Base-by-base conservation (phyloP, 768 basidiomycete genomes). In the Termitomyces sp. region DNA sequence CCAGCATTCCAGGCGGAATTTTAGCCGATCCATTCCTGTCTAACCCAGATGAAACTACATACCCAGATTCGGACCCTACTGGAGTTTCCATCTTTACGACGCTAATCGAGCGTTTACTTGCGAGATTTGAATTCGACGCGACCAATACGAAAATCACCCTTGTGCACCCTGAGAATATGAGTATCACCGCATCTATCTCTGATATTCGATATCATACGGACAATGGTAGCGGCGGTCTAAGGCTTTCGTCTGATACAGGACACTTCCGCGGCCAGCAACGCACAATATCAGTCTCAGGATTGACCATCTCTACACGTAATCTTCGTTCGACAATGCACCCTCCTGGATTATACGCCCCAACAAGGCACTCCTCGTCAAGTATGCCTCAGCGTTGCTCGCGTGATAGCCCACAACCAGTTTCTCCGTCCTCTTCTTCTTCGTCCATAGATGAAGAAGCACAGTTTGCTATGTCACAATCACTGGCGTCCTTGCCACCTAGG, bases 61-160 rank as follows among this genome's bases (percentile, higher is more conserved):
- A 71, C 52, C 53, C 69, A 22, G 86, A 88, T 49, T 66, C 72
- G 27, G 87, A 91, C 61, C 86, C 88, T 42, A 80, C 81, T 30
- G 93, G 91, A 18, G 85, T 93, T 26, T 91, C 91, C 16, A 74
- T 95, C 49, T 88, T 95, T 68, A 86, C 93, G 30, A 82, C 82
- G 47, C 79, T 95, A 55, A 85, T 94, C 47, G 92, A 94, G 66
- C 79, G 85, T 30, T 75, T 95, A 13, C 82, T 95, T 30, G 81
- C 89, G 16, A 82, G 87, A 60, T 90, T 95, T 67, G 85, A 89
- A 59, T 89, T 92, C 65, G 85, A 88, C 63, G 88, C 85, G 14
- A 67, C 78, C 27, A 85, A 92, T 66, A 83, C 85, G 37, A 83
- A 75, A 65, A 74, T 94, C 56, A 87, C 87, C 1, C 61, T 94